Evolutionary conservation across 1,284 basidiomycete genomes (phyloP).

Genomic region (Ceratobasidium sp.): DNA sequence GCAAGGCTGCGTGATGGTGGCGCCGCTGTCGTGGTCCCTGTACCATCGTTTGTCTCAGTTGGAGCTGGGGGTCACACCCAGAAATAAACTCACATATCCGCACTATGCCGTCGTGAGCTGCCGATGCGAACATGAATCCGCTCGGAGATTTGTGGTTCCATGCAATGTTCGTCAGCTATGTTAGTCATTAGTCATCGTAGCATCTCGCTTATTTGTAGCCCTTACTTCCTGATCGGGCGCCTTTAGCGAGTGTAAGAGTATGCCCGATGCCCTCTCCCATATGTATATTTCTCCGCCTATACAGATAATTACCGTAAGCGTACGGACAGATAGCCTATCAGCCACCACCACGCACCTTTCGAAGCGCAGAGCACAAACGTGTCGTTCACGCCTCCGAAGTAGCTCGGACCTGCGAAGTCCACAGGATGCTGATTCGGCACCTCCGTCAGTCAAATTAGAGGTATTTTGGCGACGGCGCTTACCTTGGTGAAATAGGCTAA

Average conservation of each 20-base stretch:
- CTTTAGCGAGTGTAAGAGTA: slow-evolving; percentile 31
- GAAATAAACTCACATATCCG: slow-evolving; percentile 22
- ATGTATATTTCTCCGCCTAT: slow-evolving; percentile 37
- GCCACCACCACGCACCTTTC: not conserved
- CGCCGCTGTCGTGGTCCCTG: slow-evolving; percentile 33
- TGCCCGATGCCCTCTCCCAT: slow-evolving; percentile 26
- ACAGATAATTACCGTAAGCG: not conserved
- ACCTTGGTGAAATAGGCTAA: slow-evolving; percentile 7
- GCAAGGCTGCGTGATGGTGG: slow-evolving; percentile 18
- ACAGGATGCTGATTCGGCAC: slow-evolving; percentile 7
- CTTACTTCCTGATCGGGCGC: slow-evolving; percentile 30
- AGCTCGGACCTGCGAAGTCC: slow-evolving; percentile 33
- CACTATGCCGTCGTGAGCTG: slow-evolving; percentile 27
- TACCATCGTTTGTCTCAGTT: not conserved
- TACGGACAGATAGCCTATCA: not conserved
- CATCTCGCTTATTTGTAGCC: no score
- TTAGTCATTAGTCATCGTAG: not conserved
- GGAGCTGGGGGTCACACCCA: not conserved
- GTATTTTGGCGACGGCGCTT: not conserved
- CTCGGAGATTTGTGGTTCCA: slow-evolving; percentile 36
- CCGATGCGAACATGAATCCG: slow-evolving; percentile 37
- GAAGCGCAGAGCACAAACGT: slow-evolving; percentile 34
- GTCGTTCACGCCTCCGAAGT: slow-evolving; percentile 31
- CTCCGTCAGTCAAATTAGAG: not conserved
- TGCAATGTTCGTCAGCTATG: slow-evolving; percentile 30